Conservation (phyloP, 805 yeast genomes). For the Myxozyma melibiosi region DNA sequence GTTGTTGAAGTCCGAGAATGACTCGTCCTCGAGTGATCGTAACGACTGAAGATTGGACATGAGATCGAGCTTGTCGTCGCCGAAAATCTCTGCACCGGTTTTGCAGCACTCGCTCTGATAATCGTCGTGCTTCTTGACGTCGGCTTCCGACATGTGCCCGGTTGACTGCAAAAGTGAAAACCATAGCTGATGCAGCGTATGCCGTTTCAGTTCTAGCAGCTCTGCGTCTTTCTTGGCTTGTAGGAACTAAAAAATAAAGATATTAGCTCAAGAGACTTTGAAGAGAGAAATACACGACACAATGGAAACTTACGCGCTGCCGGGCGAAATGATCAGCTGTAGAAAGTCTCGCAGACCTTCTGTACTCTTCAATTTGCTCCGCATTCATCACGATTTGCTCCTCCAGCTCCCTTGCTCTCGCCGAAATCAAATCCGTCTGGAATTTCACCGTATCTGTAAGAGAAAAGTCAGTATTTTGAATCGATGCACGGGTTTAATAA, state of each 20-base stretch:
- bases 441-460: constrained; percentile 54
- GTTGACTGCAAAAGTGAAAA: constrained; percentile 13
- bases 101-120: constrained; percentile 3
- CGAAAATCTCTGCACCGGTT: constrained; percentile 11
- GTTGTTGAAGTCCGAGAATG: constrained; percentile 53
- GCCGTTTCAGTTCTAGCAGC: constrained; percentile 15
- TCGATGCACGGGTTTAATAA: not conserved
- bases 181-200: constrained; percentile 27
- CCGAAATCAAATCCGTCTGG: constrained; percentile 51
- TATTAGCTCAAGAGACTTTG: not conserved
- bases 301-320: constrained; percentile 15
- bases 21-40: constrained; percentile 13
- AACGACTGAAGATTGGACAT: not conserved
- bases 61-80: not conserved
- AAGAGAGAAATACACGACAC: not conserved
- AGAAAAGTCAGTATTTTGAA: not conserved
- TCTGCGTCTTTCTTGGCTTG: constrained; percentile 20
- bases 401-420: constrained; percentile 46
- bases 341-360: constrained; percentile 11
- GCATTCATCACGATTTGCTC: constrained; percentile 42
- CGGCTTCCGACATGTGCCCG: constrained; percentile 7
- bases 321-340: constrained; percentile 17
- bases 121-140: not conserved
- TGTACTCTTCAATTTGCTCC: constrained; percentile 12
- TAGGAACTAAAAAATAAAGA: constrained; percentile 4